Evolutionary conservation across 2,329 filamentous ascomycete genomes (phyloP).

Genomic region (Colletotrichum coccodes): DNA sequence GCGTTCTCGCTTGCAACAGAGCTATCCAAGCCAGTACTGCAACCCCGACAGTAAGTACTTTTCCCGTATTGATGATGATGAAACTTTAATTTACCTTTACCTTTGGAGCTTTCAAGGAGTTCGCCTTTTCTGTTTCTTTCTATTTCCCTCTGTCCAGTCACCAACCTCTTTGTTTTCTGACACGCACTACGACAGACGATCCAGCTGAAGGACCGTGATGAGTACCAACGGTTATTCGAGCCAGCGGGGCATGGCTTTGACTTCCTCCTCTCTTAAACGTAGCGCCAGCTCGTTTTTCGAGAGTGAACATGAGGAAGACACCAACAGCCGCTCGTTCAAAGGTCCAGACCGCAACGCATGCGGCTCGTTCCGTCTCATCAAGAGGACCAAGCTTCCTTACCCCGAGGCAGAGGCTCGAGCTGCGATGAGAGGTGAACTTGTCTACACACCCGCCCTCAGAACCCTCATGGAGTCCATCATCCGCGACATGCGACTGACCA

Average conservation of each 20-base stretch:
- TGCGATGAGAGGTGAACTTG: slow-evolving; percentile 15
- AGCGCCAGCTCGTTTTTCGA: neutral
- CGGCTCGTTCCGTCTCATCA: neutral
- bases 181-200: neutral
- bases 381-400: neutral
- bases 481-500: neutral
- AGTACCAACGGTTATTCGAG: neutral
- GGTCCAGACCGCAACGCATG: neutral
- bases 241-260: neutral
- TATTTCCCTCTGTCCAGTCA: neutral
- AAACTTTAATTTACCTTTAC: neutral
- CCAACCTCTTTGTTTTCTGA: neutral
- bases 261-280: neutral
- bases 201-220: neutral
- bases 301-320: neutral
- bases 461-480: neutral
- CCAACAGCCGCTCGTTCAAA: too few relatives aligned
- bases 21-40: neutral
- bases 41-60: neutral
- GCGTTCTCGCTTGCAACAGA: neutral
- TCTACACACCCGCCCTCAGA: slow-evolving; percentile 5
- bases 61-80: neutral
- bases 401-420: neutral
- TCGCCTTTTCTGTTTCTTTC: neutral
- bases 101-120: neutral